Conservation (phyloP, 768 basidiomycete species). For the Lanmaoa rubissima region DNA sequence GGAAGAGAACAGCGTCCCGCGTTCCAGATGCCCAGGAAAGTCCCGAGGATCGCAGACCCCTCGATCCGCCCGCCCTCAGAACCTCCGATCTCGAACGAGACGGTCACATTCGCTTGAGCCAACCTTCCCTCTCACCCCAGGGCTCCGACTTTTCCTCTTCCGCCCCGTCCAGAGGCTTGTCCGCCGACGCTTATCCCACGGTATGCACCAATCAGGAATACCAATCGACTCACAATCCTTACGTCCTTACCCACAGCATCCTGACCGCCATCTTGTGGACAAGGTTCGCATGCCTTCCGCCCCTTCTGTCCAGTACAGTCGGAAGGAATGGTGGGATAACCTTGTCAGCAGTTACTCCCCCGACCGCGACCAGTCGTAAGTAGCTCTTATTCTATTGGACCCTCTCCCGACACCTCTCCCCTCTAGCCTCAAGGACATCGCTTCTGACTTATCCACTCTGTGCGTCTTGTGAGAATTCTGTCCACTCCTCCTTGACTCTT, state of each 20-base stretch:
- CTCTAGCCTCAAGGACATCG: conserved; percentile 47
- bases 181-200: conserved; percentile 25
- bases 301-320: conserved; percentile 33
- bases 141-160: conserved; percentile 32
- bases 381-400: background rate
- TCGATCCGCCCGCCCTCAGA: conserved; percentile 26
- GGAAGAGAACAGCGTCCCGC: conserved; percentile 42
- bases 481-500: conserved; percentile 5
- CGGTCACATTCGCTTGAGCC: conserved; percentile 22
- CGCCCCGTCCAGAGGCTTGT: conserved; percentile 25
- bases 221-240: background rate
- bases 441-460: conserved; percentile 51
- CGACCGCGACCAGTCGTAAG: conserved; percentile 45
- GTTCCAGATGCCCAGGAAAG: conserved; percentile 34
- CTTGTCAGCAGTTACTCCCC: conserved; percentile 43
- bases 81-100: conserved; percentile 29
- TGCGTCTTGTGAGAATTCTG: conserved; percentile 30
- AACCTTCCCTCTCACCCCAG: conserved; percentile 34
- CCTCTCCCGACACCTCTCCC: background rate
- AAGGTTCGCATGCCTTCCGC: conserved; percentile 29
- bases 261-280: conserved; percentile 27
- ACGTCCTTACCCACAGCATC: conserved; percentile 22
- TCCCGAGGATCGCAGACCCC: conserved; percentile 26
- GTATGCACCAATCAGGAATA: conserved; percentile 18
- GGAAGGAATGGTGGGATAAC: conserved; percentile 48